phyloP scores from a whole-genome alignment of 1,139 yeast genomes.

The Magnusiomyces suaveolens region DNA sequence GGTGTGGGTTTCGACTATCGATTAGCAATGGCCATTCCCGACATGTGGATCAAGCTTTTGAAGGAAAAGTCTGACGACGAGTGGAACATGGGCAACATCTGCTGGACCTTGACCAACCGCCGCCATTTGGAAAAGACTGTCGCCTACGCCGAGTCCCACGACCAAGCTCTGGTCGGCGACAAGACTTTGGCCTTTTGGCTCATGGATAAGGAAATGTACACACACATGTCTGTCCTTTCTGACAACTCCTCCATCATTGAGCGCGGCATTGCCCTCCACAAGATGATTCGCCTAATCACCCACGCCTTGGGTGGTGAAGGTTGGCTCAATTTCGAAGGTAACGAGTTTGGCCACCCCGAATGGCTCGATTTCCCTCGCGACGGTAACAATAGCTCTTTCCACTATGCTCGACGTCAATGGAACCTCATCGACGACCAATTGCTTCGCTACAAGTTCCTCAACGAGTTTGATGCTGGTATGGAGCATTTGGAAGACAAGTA shows the following conservation, averaged over 20 bases:
- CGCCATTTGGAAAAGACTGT: conserved; percentile 84
- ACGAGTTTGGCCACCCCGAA: conserved; percentile 98
- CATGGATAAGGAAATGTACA: conserved; percentile 97
- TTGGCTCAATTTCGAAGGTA: conserved; percentile 90
- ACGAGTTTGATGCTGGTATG: conserved; percentile 75
- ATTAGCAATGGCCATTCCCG: conserved; percentile 95
- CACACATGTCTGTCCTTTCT: conserved; percentile 75
- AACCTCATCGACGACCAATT: conserved; percentile 71
- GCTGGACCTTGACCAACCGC: conserved; percentile 76
- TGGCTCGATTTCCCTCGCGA: conserved; percentile 95
- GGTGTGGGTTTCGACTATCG: conserved; percentile 93
- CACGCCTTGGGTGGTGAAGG: conserved; percentile 94
- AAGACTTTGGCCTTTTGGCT: conserved; percentile 95
- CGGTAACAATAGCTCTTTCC: conserved; percentile 81
- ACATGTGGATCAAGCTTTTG: conserved; percentile 94
- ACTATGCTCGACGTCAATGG: conserved; percentile 92
- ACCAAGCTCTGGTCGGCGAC: conserved; percentile 95
- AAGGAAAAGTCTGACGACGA: conserved; percentile 80
- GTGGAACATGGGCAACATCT: conserved; percentile 81
- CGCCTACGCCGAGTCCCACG: conserved; percentile 92
- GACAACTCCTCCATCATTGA: conserved; percentile 71
- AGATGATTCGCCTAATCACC: conserved; percentile 77
- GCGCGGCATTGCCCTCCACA: conserved; percentile 84
- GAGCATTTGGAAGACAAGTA: conserved; percentile 61
- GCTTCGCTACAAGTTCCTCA: conserved; percentile 68